phyloP scores from a whole-genome alignment of 2,329 filamentous ascomycete species.

The Macrophomina tecta region DNA sequence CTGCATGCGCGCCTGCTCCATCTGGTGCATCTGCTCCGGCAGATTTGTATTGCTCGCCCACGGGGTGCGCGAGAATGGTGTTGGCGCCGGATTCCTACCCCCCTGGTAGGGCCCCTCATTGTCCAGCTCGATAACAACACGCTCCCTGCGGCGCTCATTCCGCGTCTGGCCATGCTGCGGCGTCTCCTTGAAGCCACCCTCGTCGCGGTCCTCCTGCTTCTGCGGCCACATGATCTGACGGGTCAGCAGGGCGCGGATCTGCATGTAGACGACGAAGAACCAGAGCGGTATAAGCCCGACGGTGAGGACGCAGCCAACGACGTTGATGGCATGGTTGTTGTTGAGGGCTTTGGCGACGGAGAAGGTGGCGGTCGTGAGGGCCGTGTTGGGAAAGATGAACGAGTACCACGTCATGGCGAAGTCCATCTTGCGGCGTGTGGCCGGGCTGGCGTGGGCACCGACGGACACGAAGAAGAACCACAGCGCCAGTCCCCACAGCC shows the following conservation, averaged over 20 bases:
- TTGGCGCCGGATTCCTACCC: not conserved
- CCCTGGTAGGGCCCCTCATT: constrained; percentile 1
- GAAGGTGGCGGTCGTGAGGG: constrained; percentile 74
- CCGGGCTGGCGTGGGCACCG: constrained; percentile 75
- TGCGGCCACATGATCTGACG: constrained; percentile 78
- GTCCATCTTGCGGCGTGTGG: constrained; percentile 65
- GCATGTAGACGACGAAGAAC: constrained; percentile 70
- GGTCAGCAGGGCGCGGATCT: constrained; percentile 70
- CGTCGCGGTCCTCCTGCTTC: constrained; percentile 69
- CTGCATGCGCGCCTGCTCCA: constrained; percentile 1
- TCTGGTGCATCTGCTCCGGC: not conserved
- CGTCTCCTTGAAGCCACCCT: constrained; percentile 60
- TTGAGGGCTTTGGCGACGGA: constrained; percentile 63
- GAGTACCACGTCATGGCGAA: constrained; percentile 89
- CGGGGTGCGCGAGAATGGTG: constrained; percentile 20
- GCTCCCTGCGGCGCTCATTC: constrained; percentile 15
- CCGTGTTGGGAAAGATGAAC: constrained; percentile 83
- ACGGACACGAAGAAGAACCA: constrained; percentile 85
- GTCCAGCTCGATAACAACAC: constrained; percentile 5
- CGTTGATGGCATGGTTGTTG: constrained; percentile 60
- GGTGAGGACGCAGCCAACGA: constrained; percentile 72
- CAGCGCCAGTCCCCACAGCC: constrained; percentile 81
- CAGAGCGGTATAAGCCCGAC: constrained; percentile 71
- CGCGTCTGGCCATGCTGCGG: constrained; percentile 16
- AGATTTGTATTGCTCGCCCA: constrained; percentile 13